These are phyloP conservation scores for Trematosphaeria pertusa DNA, from an alignment of 2,329 filamentous ascomycete genomes.

Conservation along the genomic window DNA sequence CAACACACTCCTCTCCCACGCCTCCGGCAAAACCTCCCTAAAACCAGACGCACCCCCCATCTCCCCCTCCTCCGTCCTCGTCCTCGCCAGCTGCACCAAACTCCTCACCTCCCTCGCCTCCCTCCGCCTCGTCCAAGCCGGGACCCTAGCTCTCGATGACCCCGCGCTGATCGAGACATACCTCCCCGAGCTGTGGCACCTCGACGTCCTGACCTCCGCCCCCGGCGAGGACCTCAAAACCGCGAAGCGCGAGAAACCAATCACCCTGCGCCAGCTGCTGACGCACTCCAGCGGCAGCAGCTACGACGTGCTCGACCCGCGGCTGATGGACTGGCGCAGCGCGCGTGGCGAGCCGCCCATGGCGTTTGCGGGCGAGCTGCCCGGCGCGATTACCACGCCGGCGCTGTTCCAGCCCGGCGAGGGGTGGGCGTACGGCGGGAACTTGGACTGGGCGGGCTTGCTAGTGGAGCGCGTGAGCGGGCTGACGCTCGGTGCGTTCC, in stretches of 20 bases:
- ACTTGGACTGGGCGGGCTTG: conserved; percentile 56
- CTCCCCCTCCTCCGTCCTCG: conserved; percentile 60
- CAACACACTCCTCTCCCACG: conserved; percentile 2
- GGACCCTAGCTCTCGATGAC: conserved; percentile 27
- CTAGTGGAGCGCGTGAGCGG: conserved; percentile 50
- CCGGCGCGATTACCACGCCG: conserved; percentile 40
- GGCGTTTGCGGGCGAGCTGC: conserved; percentile 2
- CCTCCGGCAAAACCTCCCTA: conserved; percentile 12
- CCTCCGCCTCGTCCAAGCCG: conserved; percentile 28
- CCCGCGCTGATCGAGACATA: conserved; percentile 19
- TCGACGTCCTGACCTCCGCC: conserved; percentile 16
- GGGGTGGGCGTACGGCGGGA: conserved; percentile 57
- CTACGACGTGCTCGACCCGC: conserved; percentile 51
- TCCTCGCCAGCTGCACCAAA: conserved; percentile 58
- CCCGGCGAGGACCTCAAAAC: conserved; percentile 8
- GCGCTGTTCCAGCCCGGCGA: conserved; percentile 51
- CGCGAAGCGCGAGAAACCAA: conserved; percentile 7
- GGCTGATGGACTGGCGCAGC: conserved; percentile 51
- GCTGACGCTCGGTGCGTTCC: conserved; percentile 13
- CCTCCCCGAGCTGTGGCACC: conserved; percentile 31
- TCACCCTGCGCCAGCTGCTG: conserved; percentile 48
- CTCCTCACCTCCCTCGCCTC: conserved; percentile 27
- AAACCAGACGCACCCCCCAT: neutral
- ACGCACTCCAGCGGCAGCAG: conserved; percentile 57
- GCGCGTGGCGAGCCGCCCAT: conserved; percentile 27